Conservation (phyloP, 106 monocot species). For the Amphibolis antarctica region DNA sequence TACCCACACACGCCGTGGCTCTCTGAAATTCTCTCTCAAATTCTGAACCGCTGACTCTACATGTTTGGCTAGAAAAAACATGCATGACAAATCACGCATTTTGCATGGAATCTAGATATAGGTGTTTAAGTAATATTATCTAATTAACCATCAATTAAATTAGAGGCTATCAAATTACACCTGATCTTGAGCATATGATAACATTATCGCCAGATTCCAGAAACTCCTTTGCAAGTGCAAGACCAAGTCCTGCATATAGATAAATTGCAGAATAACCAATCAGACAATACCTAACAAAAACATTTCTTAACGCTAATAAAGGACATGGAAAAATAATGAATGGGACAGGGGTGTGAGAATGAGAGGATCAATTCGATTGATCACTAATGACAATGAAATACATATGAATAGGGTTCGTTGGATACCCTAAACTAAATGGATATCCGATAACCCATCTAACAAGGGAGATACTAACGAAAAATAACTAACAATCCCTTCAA, state of each 20-base stretch:
- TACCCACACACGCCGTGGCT: slow-evolving; percentile 92
- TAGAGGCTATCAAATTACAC: slow-evolving; percentile 4
- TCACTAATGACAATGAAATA: too few relatives aligned
- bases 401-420: too few relatives aligned
- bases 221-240: slow-evolving; percentile 85
- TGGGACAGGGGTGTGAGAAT: too few relatives aligned
- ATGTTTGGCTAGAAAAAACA: slow-evolving; percentile 48
- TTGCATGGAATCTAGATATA: too few relatives aligned
- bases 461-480: too few relatives aligned
- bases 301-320: too few relatives aligned
- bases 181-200: slow-evolving; percentile 91
- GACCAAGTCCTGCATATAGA: slow-evolving; percentile 61
- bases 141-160: not conserved
- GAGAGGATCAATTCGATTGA: too few relatives aligned
- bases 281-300: not conserved
- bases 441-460: too few relatives aligned
- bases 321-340: too few relatives aligned
- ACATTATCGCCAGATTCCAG: slow-evolving; percentile 82
- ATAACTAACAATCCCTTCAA: too few relatives aligned
- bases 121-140: too few relatives aligned
- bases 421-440: too few relatives aligned
- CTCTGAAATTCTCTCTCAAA: slow-evolving; percentile 64
- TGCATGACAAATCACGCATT: not conserved
- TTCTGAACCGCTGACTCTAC: slow-evolving; percentile 52
- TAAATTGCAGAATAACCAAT: not conserved